Evolutionary conservation across 192 early-diverging fungal genomes (phyloP), one percentile per base, ranked within the genome.

Genomic region (Geosiphon pyriformis): DNA sequence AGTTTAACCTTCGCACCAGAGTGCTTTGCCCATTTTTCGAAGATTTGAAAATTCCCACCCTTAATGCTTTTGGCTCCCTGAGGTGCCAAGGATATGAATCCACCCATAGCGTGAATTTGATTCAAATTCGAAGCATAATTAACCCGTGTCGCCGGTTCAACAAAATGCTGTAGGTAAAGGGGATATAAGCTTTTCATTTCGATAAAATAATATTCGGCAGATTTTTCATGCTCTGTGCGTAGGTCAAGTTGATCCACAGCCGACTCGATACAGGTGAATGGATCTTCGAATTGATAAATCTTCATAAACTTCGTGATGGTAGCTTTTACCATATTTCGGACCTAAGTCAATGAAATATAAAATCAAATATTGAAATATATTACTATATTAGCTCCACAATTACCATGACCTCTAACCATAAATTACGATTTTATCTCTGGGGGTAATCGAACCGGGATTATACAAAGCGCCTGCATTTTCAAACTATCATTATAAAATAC

Each of bases 41-140:
- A 85, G 20, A 88, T 76, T 27, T 76, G 75, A 25, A 72, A 80
- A 69, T 88, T 88, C 8, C 87, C 87, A 7, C 72, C 81, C 27
- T 78, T 62, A 52, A 87, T 54, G 20, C 70, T 71, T 18, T 80
- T 73, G 1, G 75, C 73, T 34, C 79, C 75, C 20, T 76, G 31
- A 2, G 82, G 76, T 15, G 77, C 77, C 65, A 85, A 77, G 23
- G 82, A 76, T 17, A 88, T 82, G 47, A 81, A 66, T 0, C 78
- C 77, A 12, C 79, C 87, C 1, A 88, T 31, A 2, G 83, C 79
- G 68, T 88, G 84, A 4, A 86, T 73, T n/a, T 69, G 59, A 26
- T 80, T 65, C n/a, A 87, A 34, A 69, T 83, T 76, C 20, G 83
- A 82, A 3, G 73, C 85, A 62, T 88, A 88, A 69, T 88, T 88